Base-by-base conservation (phyloP, 768 basidiomycete species). In the Exsudoporus frostii region DNA sequence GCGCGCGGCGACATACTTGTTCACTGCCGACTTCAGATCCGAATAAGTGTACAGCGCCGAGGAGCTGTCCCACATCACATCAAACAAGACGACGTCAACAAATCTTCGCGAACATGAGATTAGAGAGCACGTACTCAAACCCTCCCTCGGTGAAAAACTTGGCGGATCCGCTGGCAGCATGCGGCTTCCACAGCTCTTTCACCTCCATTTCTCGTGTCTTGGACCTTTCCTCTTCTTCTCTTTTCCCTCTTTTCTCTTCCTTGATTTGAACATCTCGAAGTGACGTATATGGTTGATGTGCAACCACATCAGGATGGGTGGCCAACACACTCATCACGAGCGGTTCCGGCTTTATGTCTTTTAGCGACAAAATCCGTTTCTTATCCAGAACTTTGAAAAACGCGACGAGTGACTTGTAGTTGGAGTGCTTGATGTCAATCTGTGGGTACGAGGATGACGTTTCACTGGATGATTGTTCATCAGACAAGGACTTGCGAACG, bases 311-410 rank as follows among this genome's bases (percentile, higher is more conserved):
- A 0, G 81, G 74, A 63, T 92, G 89, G 0, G 65, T 68, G 0
- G 75, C 65, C 48, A 79, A 82, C 24, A 90, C 82, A 3, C 74
- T 75, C 48, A 75, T 76, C 10, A 83, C 69, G 22, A 85, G 64
- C 22, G 87, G 82, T 20, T 81, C 83, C 47, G 66, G 75, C 66
- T 63, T 75, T 65, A 44, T 68, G 20, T 86, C 78, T 65, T 96
- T 97, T 22, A 87, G 74, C 13, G 82, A 82, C 34, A 96, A 62
- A 22, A 97, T 67, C 0, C 79, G 79, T 8, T 83, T 80, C 65
- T 95, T 95, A 55, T 91, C 89, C 17, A 79, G 75, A 17, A 79
- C 63, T 66, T 89, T 93, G 61, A 97, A 76, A 73, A 96, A 94
- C 1, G 85, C 78, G 2, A 85, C 79, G 19, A 95, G 76, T 10